phyloP scores from a whole-genome alignment of 2,329 filamentous ascomycete genomes.

The Scedosporium aurantiacum region DNA sequence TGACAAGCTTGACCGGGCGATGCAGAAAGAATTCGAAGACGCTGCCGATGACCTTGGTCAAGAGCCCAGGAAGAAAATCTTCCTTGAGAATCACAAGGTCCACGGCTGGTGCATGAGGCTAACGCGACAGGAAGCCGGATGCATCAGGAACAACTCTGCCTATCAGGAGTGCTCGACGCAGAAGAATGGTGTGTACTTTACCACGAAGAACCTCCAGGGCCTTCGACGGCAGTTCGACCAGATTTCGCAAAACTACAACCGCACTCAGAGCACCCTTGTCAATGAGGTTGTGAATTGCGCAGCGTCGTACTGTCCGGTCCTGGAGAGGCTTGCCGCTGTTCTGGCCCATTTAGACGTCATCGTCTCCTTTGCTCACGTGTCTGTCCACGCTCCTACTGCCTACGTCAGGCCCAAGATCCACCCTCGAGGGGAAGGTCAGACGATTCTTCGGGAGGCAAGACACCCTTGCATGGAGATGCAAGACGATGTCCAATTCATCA shows the following conservation, averaged over 20 bases:
- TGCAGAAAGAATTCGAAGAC: slow-evolving; percentile 68
- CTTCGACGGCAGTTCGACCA: slow-evolving; percentile 88
- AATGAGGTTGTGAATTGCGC: slow-evolving; percentile 88
- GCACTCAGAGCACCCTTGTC: slow-evolving; percentile 83
- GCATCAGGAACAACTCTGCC: slow-evolving; percentile 79
- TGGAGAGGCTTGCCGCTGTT: slow-evolving; percentile 79
- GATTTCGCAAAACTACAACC: slow-evolving; percentile 86
- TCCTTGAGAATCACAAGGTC: slow-evolving; percentile 89
- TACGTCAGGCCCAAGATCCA: slow-evolving; percentile 91
- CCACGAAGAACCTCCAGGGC: slow-evolving; percentile 68
- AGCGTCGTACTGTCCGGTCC: slow-evolving; percentile 84
- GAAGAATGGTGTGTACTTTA: slow-evolving; percentile 98
- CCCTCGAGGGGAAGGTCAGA: slow-evolving; percentile 75
- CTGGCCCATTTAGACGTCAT: slow-evolving; percentile 93
- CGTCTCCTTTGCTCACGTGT: slow-evolving; percentile 83
- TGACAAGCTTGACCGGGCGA: slow-evolving; percentile 70
- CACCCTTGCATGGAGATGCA: slow-evolving; percentile 99
- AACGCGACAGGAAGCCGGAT: slow-evolving; percentile 80
- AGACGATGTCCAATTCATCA: slow-evolving; percentile 97
- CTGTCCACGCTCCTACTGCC: slow-evolving; percentile 81
- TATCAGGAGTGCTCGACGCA: slow-evolving; percentile 96
- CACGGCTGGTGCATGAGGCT: slow-evolving; percentile 96
- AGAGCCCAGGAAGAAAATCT: slow-evolving; percentile 96
- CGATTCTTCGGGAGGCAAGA: slow-evolving; percentile 80
- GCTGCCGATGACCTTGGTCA: slow-evolving; percentile 75